Conservation (phyloP, 805 yeast species). For the Ogataea allantospora region DNA sequence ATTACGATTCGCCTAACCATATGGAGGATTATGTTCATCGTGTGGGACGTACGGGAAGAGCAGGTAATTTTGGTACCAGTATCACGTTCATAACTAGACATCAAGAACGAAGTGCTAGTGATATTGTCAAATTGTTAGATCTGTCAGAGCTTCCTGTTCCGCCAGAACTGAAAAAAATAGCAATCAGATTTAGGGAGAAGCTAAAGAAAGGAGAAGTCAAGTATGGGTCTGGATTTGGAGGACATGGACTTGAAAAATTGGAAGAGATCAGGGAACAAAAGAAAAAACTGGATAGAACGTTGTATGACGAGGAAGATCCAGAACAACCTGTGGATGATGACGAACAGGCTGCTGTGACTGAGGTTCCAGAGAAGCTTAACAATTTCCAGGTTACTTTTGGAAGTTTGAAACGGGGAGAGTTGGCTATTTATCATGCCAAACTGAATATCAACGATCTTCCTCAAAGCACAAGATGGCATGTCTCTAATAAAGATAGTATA, state of each 20-base stretch:
- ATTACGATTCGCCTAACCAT: conserved; percentile 80
- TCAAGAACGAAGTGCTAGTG: conserved; percentile 65
- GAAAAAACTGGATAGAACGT: conserved; percentile 47
- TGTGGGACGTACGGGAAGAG: conserved; percentile 95
- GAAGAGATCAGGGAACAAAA: conserved; percentile 58
- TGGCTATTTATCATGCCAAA: conserved; percentile 57
- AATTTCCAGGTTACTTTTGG: conserved; percentile 49
- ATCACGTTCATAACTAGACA: conserved; percentile 64
- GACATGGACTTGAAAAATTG: conserved; percentile 81
- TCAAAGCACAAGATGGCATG: conserved; percentile 73
- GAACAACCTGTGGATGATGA: conserved; percentile 29
- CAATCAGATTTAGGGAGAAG: conserved; percentile 54
- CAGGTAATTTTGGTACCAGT: conserved; percentile 71
- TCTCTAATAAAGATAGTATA: conserved; percentile 64
- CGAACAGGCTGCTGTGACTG: conserved; percentile 11
- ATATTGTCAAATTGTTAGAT: conserved; percentile 66
- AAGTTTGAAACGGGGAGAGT: conserved; percentile 41
- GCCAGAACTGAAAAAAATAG: conserved; percentile 46
- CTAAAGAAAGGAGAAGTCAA: conserved; percentile 63
- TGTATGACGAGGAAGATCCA: conserved; percentile 38
- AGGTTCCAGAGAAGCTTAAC: conserved; percentile 27
- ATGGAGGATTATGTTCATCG: conserved; percentile 96
- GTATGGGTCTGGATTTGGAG: conserved; percentile 82
- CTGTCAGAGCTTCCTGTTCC: conserved; percentile 58
- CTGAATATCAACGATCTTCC: conserved; percentile 84